Evolutionary conservation across 345 rosid species (phyloP).

Genomic region (Orychophragmus violaceus): DNA sequence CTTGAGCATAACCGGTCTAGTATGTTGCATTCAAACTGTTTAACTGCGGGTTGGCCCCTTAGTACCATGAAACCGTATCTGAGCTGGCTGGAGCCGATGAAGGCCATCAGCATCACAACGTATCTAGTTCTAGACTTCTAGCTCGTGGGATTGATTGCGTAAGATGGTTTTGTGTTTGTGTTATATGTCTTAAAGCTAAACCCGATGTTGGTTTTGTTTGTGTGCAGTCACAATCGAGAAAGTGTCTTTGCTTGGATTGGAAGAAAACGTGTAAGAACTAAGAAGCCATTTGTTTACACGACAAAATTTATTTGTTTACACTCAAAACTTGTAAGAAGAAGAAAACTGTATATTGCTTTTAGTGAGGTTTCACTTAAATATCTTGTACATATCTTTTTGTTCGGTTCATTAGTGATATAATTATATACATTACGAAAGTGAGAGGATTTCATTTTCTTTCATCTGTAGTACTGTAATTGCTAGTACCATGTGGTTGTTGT

Average conservation of each 20-base stretch:
- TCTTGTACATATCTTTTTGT: neutral
- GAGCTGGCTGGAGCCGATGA: neutral
- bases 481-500: neutral
- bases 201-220: slow-evolving; percentile 1
- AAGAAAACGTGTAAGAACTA: neutral
- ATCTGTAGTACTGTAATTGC: neutral
- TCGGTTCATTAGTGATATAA: neutral
- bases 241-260: neutral
- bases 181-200: neutral
- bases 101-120: neutral
- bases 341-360: slow-evolving; percentile 5
- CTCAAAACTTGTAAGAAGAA: neutral
- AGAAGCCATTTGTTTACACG: neutral
- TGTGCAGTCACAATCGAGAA: neutral
- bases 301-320: too few relatives aligned
- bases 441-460: neutral
- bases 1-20: neutral
- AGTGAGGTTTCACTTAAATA: neutral
- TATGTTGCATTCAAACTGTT: neutral
- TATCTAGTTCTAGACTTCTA: neutral
- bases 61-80: neutral
- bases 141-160: neutral
- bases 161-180: neutral
- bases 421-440: neutral
- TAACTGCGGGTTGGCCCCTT: neutral